phyloP scores from a whole-genome alignment of 352 stramenopile genomes.

The Albugo candida region DNA sequence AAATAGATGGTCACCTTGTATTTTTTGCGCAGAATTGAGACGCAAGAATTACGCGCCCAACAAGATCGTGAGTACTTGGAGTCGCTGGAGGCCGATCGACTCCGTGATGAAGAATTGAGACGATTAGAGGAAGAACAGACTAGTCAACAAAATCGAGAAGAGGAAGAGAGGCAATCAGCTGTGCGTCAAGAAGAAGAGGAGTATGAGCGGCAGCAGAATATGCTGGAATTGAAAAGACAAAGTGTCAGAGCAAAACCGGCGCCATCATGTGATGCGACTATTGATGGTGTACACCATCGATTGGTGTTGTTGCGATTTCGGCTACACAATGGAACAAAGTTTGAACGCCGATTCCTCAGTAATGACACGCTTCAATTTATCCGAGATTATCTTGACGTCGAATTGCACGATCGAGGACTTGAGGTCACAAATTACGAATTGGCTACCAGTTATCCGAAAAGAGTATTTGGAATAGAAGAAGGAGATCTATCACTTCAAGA shows the following conservation, averaged over 20 bases:
- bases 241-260: conserved; percentile 22
- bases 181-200: conserved; percentile 24
- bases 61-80: conserved; percentile 88
- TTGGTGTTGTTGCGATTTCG: conserved; percentile 52
- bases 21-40: conserved; percentile 30
- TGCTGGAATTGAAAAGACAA: conserved; percentile 38
- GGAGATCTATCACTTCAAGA: conserved; percentile 41
- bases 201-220: conserved; percentile 15
- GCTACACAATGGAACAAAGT: conserved; percentile 48
- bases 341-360: conserved; percentile 66
- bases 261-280: conserved; percentile 20
- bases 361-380: conserved; percentile 59
- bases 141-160: conserved; percentile 1
- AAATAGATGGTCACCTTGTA: not conserved
- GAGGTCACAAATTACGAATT: conserved; percentile 62
- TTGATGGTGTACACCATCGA: conserved; percentile 27
- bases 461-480: conserved; percentile 38
- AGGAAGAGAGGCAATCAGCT: conserved; percentile 13
- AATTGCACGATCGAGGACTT: conserved; percentile 60
- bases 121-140: not conserved
- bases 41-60: conserved; percentile 76
- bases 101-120: conserved; percentile 17
- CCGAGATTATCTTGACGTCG: conserved; percentile 64
- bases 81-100: conserved; percentile 79
- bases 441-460: conserved; percentile 73